Evolutionary conservation across 2,329 filamentous ascomycete species (phyloP), one percentile per base, ranked within the genome.

Genomic region (Xylariaceae sp.): DNA sequence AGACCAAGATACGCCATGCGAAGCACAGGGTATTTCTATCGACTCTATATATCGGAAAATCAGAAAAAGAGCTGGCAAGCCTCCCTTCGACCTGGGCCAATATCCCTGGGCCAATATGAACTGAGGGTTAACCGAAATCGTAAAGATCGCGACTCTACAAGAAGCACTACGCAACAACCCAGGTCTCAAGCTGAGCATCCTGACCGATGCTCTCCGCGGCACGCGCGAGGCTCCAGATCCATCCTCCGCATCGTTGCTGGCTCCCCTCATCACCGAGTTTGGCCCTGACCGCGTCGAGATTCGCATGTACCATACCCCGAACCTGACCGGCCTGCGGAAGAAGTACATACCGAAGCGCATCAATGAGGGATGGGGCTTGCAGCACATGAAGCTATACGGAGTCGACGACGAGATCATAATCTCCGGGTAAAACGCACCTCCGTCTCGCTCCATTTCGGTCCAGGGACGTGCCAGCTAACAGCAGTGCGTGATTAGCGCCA

Each of bases 361-460:
- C 59, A 98, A 98, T 52, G 92, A 98, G 65, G 92, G 92, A 13
- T 98, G 92, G 92, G 92, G 92, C 1, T 66, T 98, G 45, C 92
- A 98, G 60, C 92, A 98, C 59, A 98, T 98, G 90, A 98, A 98
- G 71, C 71, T 98, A 0, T 98, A 98, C 53, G 92, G 92, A 0
- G 70, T 95, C 15, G 92, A 98, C 54, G 88, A 98, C 56, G 88
- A 95, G 61, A 84, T 98, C 41, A 90, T 98, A 49, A 78, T 98
- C 54, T 94, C 89, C 6, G 89, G 88, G 78, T 87, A 73, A 47
- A 68, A 11, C 12, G 24, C 3, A 24, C 6, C 21, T 11, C 11
- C 11, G 6, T 24, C 3, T 5, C 11, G 9, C 5, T 8, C 16
- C 2, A 28, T n/a, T n/a, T 16, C 7, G 32, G 3, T 38, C 35